Conservation (phyloP, 352 stramenopile species). For the Blastocystis sp. region DNA sequence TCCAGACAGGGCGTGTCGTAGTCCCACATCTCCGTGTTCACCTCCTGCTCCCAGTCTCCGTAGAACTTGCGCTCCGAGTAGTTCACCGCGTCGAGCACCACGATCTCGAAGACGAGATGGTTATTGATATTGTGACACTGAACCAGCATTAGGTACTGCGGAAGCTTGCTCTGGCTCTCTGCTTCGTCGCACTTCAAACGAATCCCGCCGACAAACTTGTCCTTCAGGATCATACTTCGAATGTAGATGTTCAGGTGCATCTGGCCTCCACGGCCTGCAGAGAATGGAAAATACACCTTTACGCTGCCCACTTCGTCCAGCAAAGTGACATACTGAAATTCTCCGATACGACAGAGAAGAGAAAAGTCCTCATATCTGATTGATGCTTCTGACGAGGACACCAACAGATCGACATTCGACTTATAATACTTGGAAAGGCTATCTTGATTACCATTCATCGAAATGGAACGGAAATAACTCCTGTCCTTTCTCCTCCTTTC, state of each 20-base stretch:
- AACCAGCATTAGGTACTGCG: neutral
- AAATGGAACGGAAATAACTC: no score
- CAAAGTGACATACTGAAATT: neutral
- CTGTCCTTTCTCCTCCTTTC: no score
- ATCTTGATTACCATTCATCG: no score
- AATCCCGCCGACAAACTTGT: neutral
- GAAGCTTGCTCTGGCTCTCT: neutral
- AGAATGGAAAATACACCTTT: neutral
- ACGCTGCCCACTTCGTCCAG: neutral
- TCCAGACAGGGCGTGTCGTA: neutral
- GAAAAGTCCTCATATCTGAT: neutral
- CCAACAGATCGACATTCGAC: no score
- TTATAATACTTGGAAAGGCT: no score
- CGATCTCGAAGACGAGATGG: neutral
- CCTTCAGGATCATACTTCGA: neutral
- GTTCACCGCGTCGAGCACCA: neutral
- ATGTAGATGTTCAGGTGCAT: neutral
- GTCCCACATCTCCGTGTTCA: neutral
- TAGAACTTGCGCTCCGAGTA: neutral
- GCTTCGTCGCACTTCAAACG: neutral
- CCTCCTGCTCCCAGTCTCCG: neutral
- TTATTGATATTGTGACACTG: neutral
- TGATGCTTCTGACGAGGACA: no score
- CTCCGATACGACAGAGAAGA: neutral
- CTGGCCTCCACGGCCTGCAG: no score